Evolutionary conservation across 169 alveolate genomes (phyloP), one percentile per base, ranked within the genome.

Genomic region (Babesia ovis): DNA sequence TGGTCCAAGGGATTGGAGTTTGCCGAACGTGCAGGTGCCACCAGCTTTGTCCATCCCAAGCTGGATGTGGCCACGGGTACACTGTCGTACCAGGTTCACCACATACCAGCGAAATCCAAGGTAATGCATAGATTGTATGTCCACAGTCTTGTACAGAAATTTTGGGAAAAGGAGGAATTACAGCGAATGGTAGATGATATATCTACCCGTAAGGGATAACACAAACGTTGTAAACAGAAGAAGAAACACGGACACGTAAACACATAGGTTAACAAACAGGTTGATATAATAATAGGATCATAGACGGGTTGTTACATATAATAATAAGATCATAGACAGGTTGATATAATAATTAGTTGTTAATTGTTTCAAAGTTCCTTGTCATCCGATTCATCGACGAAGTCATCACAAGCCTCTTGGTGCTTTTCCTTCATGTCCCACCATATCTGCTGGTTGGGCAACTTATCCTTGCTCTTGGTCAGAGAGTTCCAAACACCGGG

Each of bases 371-470:
- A 57, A 57, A 57, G 67, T 57, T 57, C 67, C 31, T 20, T 20
- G 62, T 54, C 31, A 18, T 54, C 68, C 18, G 25, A 22, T 12
- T 69, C 16, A n/a, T 41, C 66, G 4, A 50, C 31, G 45, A 72
- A 71, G 48, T 68, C 66, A 42, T 68, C 84, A 22, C 82, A 75
- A 31, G 61, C 71, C 5, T 48, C 67, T 71, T 76, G 93, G 77
- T 87, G 92, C 85, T 93, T 95, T 67, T 95, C 97, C 72, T 90
- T 91, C 97, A 95, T 95, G 67, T 93, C 98, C 95, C 96, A 93
- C 98, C 98, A 95, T 25, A 92, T 90, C 58, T 92, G 95, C 94
- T 91, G 92, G 79, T 95, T 95, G 37, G 91, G 90, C 23, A 88
- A 69, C 74, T 92, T 91, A 48, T 91, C 94, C 51, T 70, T 86